Conservation (phyloP, 2,329 filamentous ascomycete genomes). For the Verticillium tricorpus region DNA sequence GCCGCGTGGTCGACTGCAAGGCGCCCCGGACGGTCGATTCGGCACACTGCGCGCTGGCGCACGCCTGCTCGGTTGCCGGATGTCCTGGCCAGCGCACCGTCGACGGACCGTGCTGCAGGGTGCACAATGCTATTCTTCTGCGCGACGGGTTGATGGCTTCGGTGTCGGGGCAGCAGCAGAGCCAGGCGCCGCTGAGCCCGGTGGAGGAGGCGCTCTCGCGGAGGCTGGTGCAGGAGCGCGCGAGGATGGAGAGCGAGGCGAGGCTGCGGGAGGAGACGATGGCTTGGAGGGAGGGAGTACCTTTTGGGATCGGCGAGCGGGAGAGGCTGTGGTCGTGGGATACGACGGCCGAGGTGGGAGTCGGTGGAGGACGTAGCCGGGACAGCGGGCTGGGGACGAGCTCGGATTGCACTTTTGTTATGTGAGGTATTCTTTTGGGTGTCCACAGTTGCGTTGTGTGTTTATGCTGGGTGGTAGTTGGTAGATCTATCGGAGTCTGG, state of each 20-base stretch:
- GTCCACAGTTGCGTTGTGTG: background rate
- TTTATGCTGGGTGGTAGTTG: background rate
- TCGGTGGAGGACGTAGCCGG: constrained; percentile 1
- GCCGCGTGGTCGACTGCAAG: constrained; percentile 1
- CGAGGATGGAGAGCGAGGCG: constrained; percentile 4
- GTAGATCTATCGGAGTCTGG: background rate
- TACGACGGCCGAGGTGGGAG: background rate
- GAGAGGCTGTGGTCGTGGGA: background rate
- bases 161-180: background rate
- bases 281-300: constrained; percentile 1
- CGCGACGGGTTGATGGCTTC: background rate
- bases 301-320: background rate
- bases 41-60: constrained; percentile 7
- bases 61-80: constrained; percentile 6
- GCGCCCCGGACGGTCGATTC: background rate
- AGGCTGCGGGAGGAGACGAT: constrained; percentile 3
- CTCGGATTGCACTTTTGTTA: constrained; percentile 4
- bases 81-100: constrained; percentile 2
- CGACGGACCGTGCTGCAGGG: constrained; percentile 1
- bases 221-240: constrained; percentile 10
- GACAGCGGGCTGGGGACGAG: constrained; percentile 13
- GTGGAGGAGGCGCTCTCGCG: constrained; percentile 11
- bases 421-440: background rate
- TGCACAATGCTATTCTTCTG: constrained; percentile 5
- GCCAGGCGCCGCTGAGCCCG: background rate